A percentile compares a stretch with the other conserved stretches of the same genome.
phyloP scores from a whole-genome alignment of 108 stramenopile genomes.

The Stephanodiscus minutulus region DNA sequence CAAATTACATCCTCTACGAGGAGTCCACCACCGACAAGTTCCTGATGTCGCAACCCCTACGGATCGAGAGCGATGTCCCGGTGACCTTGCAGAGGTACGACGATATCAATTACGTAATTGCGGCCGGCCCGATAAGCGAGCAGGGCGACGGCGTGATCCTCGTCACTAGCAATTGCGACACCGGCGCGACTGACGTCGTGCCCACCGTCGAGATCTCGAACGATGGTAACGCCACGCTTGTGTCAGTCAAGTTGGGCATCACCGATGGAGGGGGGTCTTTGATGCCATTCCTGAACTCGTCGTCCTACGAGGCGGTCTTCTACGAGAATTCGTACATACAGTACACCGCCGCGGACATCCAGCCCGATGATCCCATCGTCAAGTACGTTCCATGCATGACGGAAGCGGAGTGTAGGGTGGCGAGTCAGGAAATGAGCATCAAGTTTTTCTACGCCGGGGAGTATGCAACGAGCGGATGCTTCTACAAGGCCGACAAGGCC shows the following conservation, averaged over 20 bases:
- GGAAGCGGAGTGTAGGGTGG: not conserved
- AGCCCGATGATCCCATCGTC: not conserved
- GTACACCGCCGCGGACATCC: not conserved
- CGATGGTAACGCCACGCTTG: not conserved
- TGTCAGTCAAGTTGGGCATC: not conserved
- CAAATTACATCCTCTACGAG: conserved; percentile 6
- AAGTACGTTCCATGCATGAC: not conserved
- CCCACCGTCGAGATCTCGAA: not conserved
- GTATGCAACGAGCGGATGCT: conserved; percentile 1
- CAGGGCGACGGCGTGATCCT: not conserved
- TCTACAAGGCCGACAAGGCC: conserved; percentile 4
- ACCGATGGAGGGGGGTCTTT: not conserved
- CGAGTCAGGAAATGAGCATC: not conserved
- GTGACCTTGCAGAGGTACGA: not conserved
- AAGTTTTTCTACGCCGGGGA: not conserved
- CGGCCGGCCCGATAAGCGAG: not conserved
- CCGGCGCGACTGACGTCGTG: not conserved
- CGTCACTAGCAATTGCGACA: not conserved
- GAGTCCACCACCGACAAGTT: not conserved
- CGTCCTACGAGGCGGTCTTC: not conserved
- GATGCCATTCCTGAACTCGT: conserved; percentile 5
- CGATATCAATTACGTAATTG: not conserved
- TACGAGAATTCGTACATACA: not conserved
- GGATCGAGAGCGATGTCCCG: conserved; percentile 12
- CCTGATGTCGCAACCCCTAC: not conserved